Evolutionary conservation across 805 yeast genomes (phyloP), one percentile per base, ranked within the genome.

Genomic region (Metschnikowia lachancei): DNA sequence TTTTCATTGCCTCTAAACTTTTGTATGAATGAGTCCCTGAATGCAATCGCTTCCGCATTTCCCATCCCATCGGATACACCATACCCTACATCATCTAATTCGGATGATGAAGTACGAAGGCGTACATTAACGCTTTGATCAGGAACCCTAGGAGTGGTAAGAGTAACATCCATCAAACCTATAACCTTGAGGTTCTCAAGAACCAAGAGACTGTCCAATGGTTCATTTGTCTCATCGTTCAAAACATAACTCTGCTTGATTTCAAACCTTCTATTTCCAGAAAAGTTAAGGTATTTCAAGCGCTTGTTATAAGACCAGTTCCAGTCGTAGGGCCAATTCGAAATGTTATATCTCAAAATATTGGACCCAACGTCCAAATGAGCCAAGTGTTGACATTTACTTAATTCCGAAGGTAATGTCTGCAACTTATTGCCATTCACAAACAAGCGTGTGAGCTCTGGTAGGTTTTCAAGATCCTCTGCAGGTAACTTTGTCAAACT

Each of bases 251-350:
- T 70, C 35, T 83, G 86, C 59, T 83, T 86, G 57, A 94, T 91
- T 61, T 94, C 98, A 52, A 94, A 81, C 52, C 97, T 77, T 61
- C 86, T 85, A 62, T 94, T 94, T 32, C 97, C 97, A 0, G 97
- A 89, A 47, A 94, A 83, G 63, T 92, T 94, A 61, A 94, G 76
- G 58, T 85, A 90, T 55, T 75, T 81, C 64, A 94, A 72, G 35
- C 81, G 80, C 44, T 77, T 72, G 61, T 94, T 94, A 72, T 82
- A 83, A 57, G 85, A 83, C 99, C 99, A 94, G 66, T 89, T 94
- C 97, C 98, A 94, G 63, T 94, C 99, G 61, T 88, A 92, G 13
- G 94, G 95, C 78, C 90, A 87, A 64, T 94, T 94, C 3, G 94
- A 85, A 46, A 92, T 89, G 58, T 94, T 94, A 65, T 94, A 94